Conservation (phyloP, 306 rosid species). For the Hippophae gyantsensis region DNA sequence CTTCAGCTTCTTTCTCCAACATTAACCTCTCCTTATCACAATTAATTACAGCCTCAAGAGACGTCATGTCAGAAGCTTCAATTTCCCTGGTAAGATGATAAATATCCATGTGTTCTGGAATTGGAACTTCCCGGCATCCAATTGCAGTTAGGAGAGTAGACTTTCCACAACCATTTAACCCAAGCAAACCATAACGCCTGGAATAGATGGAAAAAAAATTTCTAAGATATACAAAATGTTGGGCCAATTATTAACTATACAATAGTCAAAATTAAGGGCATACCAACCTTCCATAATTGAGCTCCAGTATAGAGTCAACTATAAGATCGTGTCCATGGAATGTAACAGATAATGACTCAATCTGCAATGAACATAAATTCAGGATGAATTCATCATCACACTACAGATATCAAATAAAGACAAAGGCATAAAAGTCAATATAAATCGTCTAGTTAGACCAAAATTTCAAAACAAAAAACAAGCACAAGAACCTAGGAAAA, state of each 20-base stretch:
- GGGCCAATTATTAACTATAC: neutral
- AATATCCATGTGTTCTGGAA: conserved; percentile 97
- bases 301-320: conserved; percentile 90
- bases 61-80: conserved; percentile 96
- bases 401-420: no score
- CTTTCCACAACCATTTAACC: conserved; percentile 97
- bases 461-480: no score
- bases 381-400: conserved; percentile 1
- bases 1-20: conserved; percentile 88
- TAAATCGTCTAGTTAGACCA: no score
- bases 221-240: neutral
- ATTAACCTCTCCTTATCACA: conserved; percentile 91
- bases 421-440: no score
- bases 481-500: no score
- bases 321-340: conserved; percentile 94
- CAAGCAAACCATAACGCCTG: conserved; percentile 94
- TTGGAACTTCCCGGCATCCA: conserved; percentile 82
- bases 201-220: neutral
- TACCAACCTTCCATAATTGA: conserved; percentile 83
- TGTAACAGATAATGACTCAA: conserved; percentile 87
- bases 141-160: conserved; percentile 88
- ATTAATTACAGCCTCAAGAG: conserved; percentile 78
- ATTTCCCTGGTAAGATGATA: conserved; percentile 79
- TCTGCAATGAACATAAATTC: conserved; percentile 38
- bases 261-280: neutral